Base-by-base conservation (phyloP, 371 early-diverging fungal species). In the Mucor piriformis region DNA sequence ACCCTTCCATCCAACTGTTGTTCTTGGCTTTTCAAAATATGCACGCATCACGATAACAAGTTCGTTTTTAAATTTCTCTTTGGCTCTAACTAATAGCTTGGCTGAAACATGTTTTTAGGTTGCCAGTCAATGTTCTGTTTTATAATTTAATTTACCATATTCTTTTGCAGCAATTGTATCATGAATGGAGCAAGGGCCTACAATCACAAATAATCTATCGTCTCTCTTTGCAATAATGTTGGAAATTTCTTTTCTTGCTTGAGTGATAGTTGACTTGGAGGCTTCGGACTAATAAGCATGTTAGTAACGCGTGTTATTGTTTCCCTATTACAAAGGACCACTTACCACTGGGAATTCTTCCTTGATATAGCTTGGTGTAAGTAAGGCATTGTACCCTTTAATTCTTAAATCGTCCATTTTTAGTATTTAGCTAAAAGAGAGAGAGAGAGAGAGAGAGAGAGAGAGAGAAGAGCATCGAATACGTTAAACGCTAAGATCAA, bases 151-250 rank as follows among this genome's bases (percentile, higher is more conserved):
- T 34, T 64, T 66, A 69, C 76, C 68, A 67, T 96, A 96, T 71
- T 93, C 94, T 40, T 88, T 70, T 8, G 95, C 96, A 15, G 94
- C 92, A 50, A 85, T 70, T 43, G 87, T 82, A 65, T 95, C 94
- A 67, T 96, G 96, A 48, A 96, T 94, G n/a, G 94, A 93, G 78
- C 97, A 96, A 15, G 97, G 97, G 7, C 97, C 97, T 12, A 95
- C 93, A 67, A 96, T 83, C 25, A 95, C 84, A 27, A 95, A 65
- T 2, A 95, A 61, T 20, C 93, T 79, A 73, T 96, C 96, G 62
- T 94, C 95, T 62, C 82, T 68, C 35, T 90, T 87, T 42, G 83
- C 77, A 57, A 96, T 69, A 33, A 95, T 86, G 40, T 81, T 73
- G 24, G 80, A 74, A 18, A 87, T 79, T 40, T 82, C 85, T 42